These are phyloP conservation scores for Nasturtium officinale DNA, from an alignment of 345 rosid species.

Conservation along the genomic window DNA sequence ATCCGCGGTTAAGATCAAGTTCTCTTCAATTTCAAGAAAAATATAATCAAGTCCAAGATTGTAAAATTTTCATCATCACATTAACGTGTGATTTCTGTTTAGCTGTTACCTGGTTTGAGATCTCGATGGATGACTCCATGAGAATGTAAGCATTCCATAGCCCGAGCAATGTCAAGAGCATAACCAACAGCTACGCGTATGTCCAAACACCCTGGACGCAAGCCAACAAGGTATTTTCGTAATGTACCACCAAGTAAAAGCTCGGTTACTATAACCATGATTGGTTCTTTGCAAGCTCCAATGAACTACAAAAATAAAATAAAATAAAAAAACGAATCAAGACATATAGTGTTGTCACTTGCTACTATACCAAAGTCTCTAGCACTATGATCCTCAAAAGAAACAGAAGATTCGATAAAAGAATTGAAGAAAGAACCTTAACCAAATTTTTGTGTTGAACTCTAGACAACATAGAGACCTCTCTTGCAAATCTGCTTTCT, in stretches of 20 bases:
- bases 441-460: constrained; percentile 90
- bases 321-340: neutral
- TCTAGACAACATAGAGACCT: constrained; percentile 82
- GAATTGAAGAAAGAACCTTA: constrained; percentile 51
- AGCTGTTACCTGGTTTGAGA: constrained; percentile 80
- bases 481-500: constrained; percentile 83
- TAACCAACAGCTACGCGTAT: constrained; percentile 66
- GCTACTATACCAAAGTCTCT: neutral
- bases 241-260: constrained; percentile 85
- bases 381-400: neutral
- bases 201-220: constrained; percentile 77
- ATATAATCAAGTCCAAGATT: neutral
- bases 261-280: constrained; percentile 96
- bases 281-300: constrained; percentile 95
- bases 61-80: neutral
- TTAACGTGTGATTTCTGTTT: neutral
- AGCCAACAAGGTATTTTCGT: constrained; percentile 72
- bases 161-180: constrained; percentile 96
- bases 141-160: constrained; percentile 94
- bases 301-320: constrained; percentile 57
- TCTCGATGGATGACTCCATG: constrained; percentile 98
- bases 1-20: constrained; percentile 82
- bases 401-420: neutral
- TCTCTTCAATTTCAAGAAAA: constrained; percentile 53
- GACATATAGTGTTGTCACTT: constrained; percentile 16